phyloP scores from a whole-genome alignment of 1,284 basidiomycete species.

The Pseudozyma thailandica region DNA sequence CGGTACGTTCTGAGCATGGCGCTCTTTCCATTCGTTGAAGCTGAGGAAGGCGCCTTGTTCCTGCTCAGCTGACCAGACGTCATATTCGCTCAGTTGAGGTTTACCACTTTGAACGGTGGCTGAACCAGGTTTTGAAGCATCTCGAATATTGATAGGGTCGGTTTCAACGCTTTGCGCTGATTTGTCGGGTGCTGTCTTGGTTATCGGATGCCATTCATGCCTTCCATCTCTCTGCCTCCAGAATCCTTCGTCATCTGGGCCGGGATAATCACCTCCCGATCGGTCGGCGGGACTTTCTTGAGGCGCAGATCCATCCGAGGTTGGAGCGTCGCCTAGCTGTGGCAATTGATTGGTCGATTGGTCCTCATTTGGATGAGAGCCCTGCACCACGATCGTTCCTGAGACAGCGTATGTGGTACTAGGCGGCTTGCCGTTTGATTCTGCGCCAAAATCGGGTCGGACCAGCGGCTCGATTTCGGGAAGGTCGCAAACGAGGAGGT shows the following conservation, averaged over 20 bases:
- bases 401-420: constrained; percentile 36
- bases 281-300: not conserved
- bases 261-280: constrained; percentile 19
- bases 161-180: not conserved
- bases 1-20: constrained; percentile 11
- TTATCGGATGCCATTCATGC: constrained; percentile 41
- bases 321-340: constrained; percentile 5
- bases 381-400: constrained; percentile 31
- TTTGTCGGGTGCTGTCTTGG: not conserved
- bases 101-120: not conserved
- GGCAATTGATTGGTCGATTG: constrained; percentile 1
- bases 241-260: constrained; percentile 40
- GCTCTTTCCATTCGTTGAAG: constrained; percentile 50
- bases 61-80: constrained; percentile 49
- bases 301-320: not conserved
- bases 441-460: constrained; percentile 2
- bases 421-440: not conserved
- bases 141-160: not conserved
- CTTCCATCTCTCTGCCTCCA: constrained; percentile 46
- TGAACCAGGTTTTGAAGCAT: not conserved
- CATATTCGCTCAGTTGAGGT: constrained; percentile 27
- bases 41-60: constrained; percentile 40
- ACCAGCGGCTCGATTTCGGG: constrained; percentile 39
- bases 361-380: not conserved
- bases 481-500: constrained; percentile 44